These are phyloP conservation scores for Bertia moriformis DNA, from an alignment of 2,329 filamentous ascomycete species.

Conservation along the genomic window DNA sequence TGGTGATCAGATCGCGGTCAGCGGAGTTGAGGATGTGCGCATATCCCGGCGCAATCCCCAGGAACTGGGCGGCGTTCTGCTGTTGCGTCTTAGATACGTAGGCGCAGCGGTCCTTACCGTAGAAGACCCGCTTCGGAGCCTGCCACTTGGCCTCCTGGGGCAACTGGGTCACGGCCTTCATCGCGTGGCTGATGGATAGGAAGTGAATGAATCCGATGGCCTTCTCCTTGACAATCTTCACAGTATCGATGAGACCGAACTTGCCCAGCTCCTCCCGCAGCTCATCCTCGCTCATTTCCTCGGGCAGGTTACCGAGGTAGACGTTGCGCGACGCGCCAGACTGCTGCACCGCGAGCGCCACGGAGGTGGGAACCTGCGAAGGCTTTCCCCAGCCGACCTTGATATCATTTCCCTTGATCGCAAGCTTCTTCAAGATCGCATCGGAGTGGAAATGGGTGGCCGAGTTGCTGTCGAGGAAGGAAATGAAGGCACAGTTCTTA, in stretches of 20 bases:
- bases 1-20: slow-evolving; percentile 92
- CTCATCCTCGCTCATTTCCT: slow-evolving; percentile 83
- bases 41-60: slow-evolving; percentile 91
- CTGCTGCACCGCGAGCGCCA: slow-evolving; percentile 93
- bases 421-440: slow-evolving; percentile 98
- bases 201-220: slow-evolving; percentile 97
- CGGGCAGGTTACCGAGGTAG: slow-evolving; percentile 82
- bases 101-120: slow-evolving; percentile 94
- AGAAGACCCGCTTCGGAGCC: slow-evolving; percentile 86
- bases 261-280: slow-evolving; percentile 88
- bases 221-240: slow-evolving; percentile 97
- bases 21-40: slow-evolving; percentile 92
- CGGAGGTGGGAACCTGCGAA: slow-evolving; percentile 91
- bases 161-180: slow-evolving; percentile 93
- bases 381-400: slow-evolving; percentile 99
- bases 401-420: slow-evolving; percentile 96
- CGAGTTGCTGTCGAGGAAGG: slow-evolving; percentile 92
- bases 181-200: slow-evolving; percentile 89
- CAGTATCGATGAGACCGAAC: slow-evolving; percentile 89
- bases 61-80: slow-evolving; percentile 94
- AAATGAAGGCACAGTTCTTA: slow-evolving; percentile 99
- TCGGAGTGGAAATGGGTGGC: slow-evolving; percentile 98
- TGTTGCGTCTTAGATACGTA: slow-evolving; percentile 99
- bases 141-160: slow-evolving; percentile 97
- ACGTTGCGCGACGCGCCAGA: slow-evolving; percentile 94